Percentiles rank a stretch among this genome's conserved stretches.
phyloP scores from a whole-genome alignment of 2,329 filamentous ascomycete species.

The Cryphonectria parasitica region DNA sequence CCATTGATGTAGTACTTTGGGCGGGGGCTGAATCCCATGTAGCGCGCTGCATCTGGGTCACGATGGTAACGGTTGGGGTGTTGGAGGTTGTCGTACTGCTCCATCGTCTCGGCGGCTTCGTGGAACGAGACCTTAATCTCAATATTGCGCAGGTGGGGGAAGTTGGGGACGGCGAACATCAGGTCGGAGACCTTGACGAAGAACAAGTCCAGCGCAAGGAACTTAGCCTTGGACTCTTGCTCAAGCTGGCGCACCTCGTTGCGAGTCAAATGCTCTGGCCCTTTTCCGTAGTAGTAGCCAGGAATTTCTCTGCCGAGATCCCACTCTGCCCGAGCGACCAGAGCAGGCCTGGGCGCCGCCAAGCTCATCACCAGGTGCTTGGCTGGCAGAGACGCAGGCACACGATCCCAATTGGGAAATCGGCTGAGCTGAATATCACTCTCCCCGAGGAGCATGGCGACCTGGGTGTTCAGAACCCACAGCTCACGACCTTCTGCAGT shows the following conservation, averaged over 20 bases:
- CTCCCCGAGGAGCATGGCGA: constrained; percentile 65
- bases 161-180: constrained; percentile 59
- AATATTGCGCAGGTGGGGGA: constrained; percentile 61
- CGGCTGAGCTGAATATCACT: constrained; percentile 63
- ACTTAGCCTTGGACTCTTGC: constrained; percentile 55
- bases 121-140: constrained; percentile 62
- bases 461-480: constrained; percentile 68
- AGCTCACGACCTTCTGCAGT: constrained; percentile 63
- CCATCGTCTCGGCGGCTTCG: constrained; percentile 59
- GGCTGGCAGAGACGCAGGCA: constrained; percentile 56
- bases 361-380: constrained; percentile 65
- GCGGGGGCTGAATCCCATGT: constrained; percentile 58
- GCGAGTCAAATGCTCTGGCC: constrained; percentile 50
- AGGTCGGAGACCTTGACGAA: constrained; percentile 71
- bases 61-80: constrained; percentile 60
- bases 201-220: constrained; percentile 64
- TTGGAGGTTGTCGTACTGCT: constrained; percentile 46
- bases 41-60: constrained; percentile 59
- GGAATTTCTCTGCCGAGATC: constrained; percentile 58
- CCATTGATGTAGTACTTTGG: constrained; percentile 65
- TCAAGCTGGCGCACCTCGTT: constrained; percentile 51
- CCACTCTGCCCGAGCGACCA: constrained; percentile 54
- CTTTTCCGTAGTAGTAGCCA: constrained; percentile 53
- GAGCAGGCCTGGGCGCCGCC: constrained; percentile 59
- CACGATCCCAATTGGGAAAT: constrained; percentile 64